phyloP scores from a whole-genome alignment of 2,329 filamentous ascomycete species.

The Trichoderma sp. region DNA sequence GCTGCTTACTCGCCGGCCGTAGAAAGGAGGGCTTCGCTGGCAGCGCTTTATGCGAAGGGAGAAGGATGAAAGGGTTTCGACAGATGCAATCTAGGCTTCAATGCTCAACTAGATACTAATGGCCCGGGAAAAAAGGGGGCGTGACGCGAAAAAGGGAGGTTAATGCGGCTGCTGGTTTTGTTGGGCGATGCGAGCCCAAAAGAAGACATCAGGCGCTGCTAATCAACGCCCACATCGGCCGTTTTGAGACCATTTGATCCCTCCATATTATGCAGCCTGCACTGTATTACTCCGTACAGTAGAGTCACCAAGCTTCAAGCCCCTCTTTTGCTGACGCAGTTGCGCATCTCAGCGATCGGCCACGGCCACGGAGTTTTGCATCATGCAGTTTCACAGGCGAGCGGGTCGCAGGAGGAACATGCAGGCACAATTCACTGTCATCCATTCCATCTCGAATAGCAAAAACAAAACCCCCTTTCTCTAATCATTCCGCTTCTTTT shows the following conservation, averaged over 20 bases:
- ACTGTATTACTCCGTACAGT: too few relatives aligned
- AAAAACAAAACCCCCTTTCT: neutral
- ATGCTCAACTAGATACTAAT: neutral
- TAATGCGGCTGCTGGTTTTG: neutral
- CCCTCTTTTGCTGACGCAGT: conserved; percentile 11
- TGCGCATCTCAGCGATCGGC: neutral
- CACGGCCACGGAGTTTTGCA: neutral
- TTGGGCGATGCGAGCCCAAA: conserved; percentile 1
- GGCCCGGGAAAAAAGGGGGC: neutral
- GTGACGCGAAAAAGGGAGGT: neutral
- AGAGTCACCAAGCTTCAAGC: neutral
- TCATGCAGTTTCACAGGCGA: neutral
- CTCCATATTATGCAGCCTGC: neutral
- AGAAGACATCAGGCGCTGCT: neutral
- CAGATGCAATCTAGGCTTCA: neutral
- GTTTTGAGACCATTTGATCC: neutral
- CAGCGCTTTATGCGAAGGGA: neutral
- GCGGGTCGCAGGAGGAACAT: neutral
- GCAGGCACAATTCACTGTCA: neutral
- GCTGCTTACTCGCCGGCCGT: conserved; percentile 4
- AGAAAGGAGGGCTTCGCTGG: conserved; percentile 15
- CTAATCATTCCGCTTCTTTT: neutral
- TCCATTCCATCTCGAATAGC: neutral
- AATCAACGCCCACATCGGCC: neutral
- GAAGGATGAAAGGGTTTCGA: neutral